phyloP scores from a whole-genome alignment of 257 asterid species.

The Rhazya stricta region DNA sequence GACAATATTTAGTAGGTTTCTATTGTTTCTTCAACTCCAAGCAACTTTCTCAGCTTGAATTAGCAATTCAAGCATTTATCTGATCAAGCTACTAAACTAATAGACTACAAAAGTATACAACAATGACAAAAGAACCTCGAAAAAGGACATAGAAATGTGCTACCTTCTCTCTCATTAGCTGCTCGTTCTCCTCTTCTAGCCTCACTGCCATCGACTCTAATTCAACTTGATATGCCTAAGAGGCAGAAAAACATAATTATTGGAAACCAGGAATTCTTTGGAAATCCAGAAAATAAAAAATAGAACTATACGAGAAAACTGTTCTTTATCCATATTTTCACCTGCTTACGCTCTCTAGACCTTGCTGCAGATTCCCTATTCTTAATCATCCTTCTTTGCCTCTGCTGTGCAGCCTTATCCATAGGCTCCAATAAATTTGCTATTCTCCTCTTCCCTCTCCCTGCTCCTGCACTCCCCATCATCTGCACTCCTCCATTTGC shows the following conservation, averaged over 20 bases:
- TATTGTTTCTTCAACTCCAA: not conserved
- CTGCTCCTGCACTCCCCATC: slow-evolving; percentile 41
- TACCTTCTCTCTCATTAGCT: slow-evolving; percentile 67
- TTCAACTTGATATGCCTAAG: slow-evolving; percentile 73
- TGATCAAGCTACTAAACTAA: not conserved
- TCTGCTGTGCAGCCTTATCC: slow-evolving; percentile 58
- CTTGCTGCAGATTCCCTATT: slow-evolving; percentile 97
- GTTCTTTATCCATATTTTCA: slow-evolving; percentile 16
- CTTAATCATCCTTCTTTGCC: slow-evolving; percentile 89
- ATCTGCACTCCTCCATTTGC: slow-evolving; percentile 26
- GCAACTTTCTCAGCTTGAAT: not conserved
- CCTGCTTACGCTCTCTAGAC: slow-evolving; percentile 99
- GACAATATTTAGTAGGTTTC: not conserved
- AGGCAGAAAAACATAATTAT: not conserved
- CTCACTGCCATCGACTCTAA: slow-evolving; percentile 76
- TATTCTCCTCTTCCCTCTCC: slow-evolving; percentile 51
- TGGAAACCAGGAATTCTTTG: not conserved
- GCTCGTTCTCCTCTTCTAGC: slow-evolving; percentile 83
- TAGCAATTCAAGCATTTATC: not conserved
- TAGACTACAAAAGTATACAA: slow-evolving; percentile 7
- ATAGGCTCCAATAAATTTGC: slow-evolving; percentile 57
- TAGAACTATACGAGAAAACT: not conserved
- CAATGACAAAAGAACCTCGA: not conserved
- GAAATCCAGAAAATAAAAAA: slow-evolving; percentile 1
- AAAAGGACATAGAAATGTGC: not conserved